Base-by-base conservation (phyloP, 129 eudicot genomes). In the Flaveria bidentis region DNA sequence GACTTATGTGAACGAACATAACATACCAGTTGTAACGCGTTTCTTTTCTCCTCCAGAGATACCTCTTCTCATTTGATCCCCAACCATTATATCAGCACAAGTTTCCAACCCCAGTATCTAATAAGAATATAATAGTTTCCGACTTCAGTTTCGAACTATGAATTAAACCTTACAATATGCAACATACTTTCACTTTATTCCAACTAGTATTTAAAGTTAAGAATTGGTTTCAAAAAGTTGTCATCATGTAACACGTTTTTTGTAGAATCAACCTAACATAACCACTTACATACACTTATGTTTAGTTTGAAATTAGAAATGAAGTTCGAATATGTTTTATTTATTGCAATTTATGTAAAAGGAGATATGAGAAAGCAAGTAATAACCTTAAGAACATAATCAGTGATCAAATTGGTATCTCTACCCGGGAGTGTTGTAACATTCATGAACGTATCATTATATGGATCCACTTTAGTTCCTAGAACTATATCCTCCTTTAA, bases 31-130 rank as follows among this genome's bases (percentile, higher is more conserved):
- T n/a, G 87, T 84, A 6, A 80, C 80, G 10, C 87, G 70, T 78
- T 84, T 84, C 75, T 77, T 49, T 68, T 84, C 84, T 16, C 87
- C 87, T 20, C 87, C 87, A 33, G 87, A 84, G 41, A 84, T 80
- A 11, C 87, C 87, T 17, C 87, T 67, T 22, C 82, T 36, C 87
- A 84, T 84, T 55, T 80, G 77, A 49, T 84, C 85, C 1, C 87
- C 87, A 28, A 84, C 69, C 44, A 84, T 28, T 26, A 80, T 76
- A 76, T 84, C 85, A 64, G 85, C 87, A 47, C 87, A 84, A 8
- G 61, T 69, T 44, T 84, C 87, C 56, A 84, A 82, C 42, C 85
- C 87, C 69, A 80, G 49, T 5, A 84, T 76, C 87, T 84, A 71
- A 10, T 46, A 45, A 47, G 41, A 46, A 68, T 42, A 42, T 22